phyloP scores from a whole-genome alignment of 768 basidiomycete species.

The Rhizopogon vesiculosus region DNA sequence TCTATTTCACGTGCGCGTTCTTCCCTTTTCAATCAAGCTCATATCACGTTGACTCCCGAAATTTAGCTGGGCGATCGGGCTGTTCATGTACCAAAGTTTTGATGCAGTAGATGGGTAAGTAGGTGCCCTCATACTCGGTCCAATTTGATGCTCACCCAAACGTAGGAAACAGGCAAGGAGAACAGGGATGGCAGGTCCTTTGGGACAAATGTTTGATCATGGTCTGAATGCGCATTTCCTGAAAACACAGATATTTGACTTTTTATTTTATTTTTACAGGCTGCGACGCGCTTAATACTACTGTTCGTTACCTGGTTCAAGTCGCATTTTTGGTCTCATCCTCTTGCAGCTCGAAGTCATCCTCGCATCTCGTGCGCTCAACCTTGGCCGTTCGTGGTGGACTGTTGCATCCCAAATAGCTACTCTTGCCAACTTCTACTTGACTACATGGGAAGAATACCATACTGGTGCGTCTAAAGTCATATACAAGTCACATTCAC shows the following conservation, averaged over 20 bases:
- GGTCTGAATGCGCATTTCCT: slow-evolving; percentile 39
- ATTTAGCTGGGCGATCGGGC: slow-evolving; percentile 75
- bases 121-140: slow-evolving; percentile 10
- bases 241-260: background rate
- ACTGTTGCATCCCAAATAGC: slow-evolving; percentile 82
- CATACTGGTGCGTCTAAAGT: slow-evolving; percentile 62
- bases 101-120: slow-evolving; percentile 86
- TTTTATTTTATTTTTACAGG: slow-evolving; percentile 34
- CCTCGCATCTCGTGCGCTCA: slow-evolving; percentile 78
- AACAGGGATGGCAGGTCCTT: slow-evolving; percentile 95
- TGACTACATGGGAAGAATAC: slow-evolving; percentile 80
- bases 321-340: background rate
- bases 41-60: background rate
- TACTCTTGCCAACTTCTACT: slow-evolving; percentile 65
- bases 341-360: slow-evolving; percentile 74
- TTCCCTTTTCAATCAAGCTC: background rate
- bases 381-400: slow-evolving; percentile 96
- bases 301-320: slow-evolving; percentile 40
- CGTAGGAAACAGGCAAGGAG: slow-evolving; percentile 89
- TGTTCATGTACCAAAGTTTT: slow-evolving; percentile 89
- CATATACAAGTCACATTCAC: background rate
- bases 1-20: slow-evolving; percentile 78
- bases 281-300: slow-evolving; percentile 93
- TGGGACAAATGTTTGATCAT: slow-evolving; percentile 99
- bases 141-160: slow-evolving; percentile 4